These are phyloP conservation scores for Phoma sp. DNA, from an alignment of 2,329 filamentous ascomycete genomes.

Conservation along the genomic window DNA sequence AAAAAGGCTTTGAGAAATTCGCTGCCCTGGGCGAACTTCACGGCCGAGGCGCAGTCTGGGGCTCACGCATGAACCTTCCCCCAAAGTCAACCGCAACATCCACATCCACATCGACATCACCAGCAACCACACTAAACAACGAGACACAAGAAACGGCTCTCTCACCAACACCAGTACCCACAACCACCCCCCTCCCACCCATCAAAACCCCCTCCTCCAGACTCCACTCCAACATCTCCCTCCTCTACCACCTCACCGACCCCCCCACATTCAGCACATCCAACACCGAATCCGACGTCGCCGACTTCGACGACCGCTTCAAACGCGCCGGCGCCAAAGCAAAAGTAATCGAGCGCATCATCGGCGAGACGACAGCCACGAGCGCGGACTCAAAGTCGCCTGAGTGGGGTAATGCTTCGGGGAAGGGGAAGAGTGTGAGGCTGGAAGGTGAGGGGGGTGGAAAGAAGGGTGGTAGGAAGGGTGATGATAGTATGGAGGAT, in stretches of 20 bases:
- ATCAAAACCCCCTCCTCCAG: slow-evolving; percentile 53
- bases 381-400: slow-evolving; percentile 13
- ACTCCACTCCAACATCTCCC: slow-evolving; percentile 77
- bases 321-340: slow-evolving; percentile 84
- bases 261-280: slow-evolving; percentile 77
- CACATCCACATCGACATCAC: neutral
- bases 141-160: no score
- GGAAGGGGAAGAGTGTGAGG: slow-evolving; percentile 25
- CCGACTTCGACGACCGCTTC: slow-evolving; percentile 87
- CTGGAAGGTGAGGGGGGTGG: slow-evolving; percentile 24
- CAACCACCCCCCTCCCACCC: neutral
- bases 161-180: neutral
- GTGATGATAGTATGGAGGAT: slow-evolving; percentile 45
- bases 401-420: slow-evolving; percentile 38
- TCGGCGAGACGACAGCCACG: slow-evolving; percentile 48
- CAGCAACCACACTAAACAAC: no score
- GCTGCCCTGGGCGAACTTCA: slow-evolving; percentile 79
- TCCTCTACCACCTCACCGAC: slow-evolving; percentile 80
- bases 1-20: slow-evolving; percentile 95
- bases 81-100: neutral
- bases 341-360: slow-evolving; percentile 81
- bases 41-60: slow-evolving; percentile 84
- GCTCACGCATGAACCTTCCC: slow-evolving; percentile 65
- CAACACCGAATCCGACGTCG: slow-evolving; percentile 88
- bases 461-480: slow-evolving; percentile 25